phyloP scores from a whole-genome alignment of 2,329 filamentous ascomycete genomes.

The Fusarium chaquense region DNA sequence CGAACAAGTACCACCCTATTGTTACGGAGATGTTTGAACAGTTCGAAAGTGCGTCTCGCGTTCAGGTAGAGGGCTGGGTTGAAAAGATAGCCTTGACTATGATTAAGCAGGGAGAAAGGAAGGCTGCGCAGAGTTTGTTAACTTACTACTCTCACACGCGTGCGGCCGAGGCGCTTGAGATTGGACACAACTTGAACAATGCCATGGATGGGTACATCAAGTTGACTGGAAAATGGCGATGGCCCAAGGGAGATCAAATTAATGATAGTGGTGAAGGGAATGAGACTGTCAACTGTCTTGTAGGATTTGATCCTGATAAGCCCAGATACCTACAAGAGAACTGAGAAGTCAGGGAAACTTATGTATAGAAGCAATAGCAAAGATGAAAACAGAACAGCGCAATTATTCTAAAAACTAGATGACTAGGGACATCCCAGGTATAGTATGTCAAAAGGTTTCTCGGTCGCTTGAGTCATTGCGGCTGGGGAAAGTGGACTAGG shows the following conservation, averaged over 20 bases:
- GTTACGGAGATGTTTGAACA: constrained; percentile 27
- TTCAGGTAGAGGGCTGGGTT: constrained; percentile 35
- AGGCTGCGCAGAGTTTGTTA: constrained; percentile 31
- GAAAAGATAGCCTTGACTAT: constrained; percentile 36
- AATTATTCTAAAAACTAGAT: too few relatives aligned
- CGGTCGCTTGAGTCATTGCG: not conserved
- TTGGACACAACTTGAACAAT: constrained; percentile 33
- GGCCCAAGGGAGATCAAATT: constrained; percentile 38
- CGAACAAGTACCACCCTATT: constrained; percentile 32
- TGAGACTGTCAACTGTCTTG: constrained; percentile 43
- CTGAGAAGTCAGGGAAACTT: not conserved
- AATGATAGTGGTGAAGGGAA: constrained; percentile 43
- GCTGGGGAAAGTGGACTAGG: not conserved
- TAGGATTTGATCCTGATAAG: constrained; percentile 42
- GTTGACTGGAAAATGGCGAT: constrained; percentile 35
- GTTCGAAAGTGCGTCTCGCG: constrained; percentile 35
- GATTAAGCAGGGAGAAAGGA: constrained; percentile 33
- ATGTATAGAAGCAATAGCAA: not conserved
- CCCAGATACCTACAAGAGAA: constrained; percentile 26
- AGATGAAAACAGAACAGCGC: accelerated
- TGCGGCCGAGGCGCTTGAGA: constrained; percentile 33
- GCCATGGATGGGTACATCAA: constrained; percentile 45
- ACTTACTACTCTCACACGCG: constrained; percentile 43
- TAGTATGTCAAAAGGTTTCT: too few relatives aligned
- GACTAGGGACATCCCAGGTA: too few relatives aligned